Evolutionary conservation across 148 eudicot species (phyloP), one percentile per base, ranked within the genome.

Genomic region (Chenopodium berlandieri): DNA sequence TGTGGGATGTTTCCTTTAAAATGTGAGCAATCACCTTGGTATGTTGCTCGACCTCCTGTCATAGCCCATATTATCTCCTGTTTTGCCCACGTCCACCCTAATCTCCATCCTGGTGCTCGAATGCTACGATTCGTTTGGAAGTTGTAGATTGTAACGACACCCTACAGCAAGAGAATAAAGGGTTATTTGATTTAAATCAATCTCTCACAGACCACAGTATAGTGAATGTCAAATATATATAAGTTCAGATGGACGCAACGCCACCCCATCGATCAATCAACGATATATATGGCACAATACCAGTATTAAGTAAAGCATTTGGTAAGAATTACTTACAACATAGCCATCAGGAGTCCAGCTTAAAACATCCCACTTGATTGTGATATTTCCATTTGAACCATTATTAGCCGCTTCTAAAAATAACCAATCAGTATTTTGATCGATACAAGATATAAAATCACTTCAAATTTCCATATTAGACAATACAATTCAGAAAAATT

Each of bases 271-370:
- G 8, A 48, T 54, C 62, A 56, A 0, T 14, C 62, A 56, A 10
- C 14, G 16, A 0, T 52, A 52, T 14, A 0, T 52, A 52, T 14
- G 16, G 2, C 1, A 0, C 56, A 1, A 52, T 50, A 37, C 44
- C 1, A 37, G 44, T 37, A 37, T 5, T 23, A 23, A 23, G 25
- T 23, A 23, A 37, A 37, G 20, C 62, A 56, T 17, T 56, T 19
- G 17, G 2, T 56, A 56, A 48, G 54, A 48, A 54, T 14, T 67
- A 83, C 88, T 83, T 84, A 88, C 90, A 31, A 90, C 78, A 79
- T 90, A 91, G 83, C 92, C 92, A 79, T 91, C 92, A 19, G 89
- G 79, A 4, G 91, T 89, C 94, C 92, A 91, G 32, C 52, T 54
- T 3, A 89, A 65, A 23, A 86, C 23, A 82, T 91, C 92, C 91